Base-by-base conservation (phyloP, 2,329 filamentous ascomycete genomes). In the Aspergillus sp. region DNA sequence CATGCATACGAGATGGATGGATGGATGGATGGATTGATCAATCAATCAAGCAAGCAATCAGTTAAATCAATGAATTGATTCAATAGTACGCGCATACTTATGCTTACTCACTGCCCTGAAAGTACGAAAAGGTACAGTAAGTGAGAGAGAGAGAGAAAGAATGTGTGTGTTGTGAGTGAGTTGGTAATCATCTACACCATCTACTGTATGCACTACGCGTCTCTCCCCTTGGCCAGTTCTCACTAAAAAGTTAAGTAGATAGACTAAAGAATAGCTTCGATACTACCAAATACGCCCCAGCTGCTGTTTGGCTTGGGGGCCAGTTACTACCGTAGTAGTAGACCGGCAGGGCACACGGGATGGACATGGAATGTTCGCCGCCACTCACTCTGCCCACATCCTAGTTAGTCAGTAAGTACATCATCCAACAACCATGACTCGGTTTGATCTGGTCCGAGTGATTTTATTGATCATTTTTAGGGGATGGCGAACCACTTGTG, bases 241-340 rank as follows among this genome's bases (percentile, higher is more conserved):
- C 28, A 30, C 28, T 30, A 30, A 30, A 30, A 12, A 12, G 28
- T 36, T 36, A 13, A 36, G 32, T 36, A 13, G 32, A 36, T 36
- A 36, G 32, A 36, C 32, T 36, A 36, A 13, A 36, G 4, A 13
- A 36, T 13, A 36, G 32, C 32, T 36, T 36, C 32, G 32, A 36
- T 30, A 50, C 47, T 50, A 12, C 47, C 21, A 23, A 47, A 19
- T 19, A 25, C 43, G 43, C 43, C 43, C 45, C 32, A 36, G 32
- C 32, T 23, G 45, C 45, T n/a, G 47, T 50, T 50, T 50, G 47
- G 47, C 13, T 50, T 50, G 47, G 47, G 47, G 47, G 47, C 47
- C 47, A 50, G 10, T 45, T 43, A 43, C 41, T 45, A 21, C 19
- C 41, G 10, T 45, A 45, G 41, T 12, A 19, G 39, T 45, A 45